These are phyloP conservation scores for Lagenidium giganteum DNA, from an alignment of 352 stramenopile species.

Conservation along the genomic window DNA sequence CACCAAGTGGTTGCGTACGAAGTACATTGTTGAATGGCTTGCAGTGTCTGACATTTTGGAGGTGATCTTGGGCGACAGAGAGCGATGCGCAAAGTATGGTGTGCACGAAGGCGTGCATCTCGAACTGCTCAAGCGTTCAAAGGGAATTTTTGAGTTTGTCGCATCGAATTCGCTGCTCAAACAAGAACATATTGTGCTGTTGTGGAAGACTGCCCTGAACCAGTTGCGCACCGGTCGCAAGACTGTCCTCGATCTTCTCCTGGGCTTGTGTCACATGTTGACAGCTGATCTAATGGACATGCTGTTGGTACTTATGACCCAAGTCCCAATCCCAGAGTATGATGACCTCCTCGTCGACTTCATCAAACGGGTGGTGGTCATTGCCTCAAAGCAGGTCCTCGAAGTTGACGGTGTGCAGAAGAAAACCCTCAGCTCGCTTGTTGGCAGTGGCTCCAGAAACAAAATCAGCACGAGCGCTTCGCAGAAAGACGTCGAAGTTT, in stretches of 20 bases:
- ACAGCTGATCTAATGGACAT: slow-evolving; percentile 73
- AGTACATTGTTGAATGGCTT: slow-evolving; percentile 80
- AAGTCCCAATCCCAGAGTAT: slow-evolving; percentile 67
- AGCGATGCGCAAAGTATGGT: slow-evolving; percentile 57
- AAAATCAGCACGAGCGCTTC: slow-evolving; percentile 31
- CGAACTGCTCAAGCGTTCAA: slow-evolving; percentile 77
- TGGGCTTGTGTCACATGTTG: slow-evolving; percentile 57
- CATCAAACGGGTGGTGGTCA: slow-evolving; percentile 69
- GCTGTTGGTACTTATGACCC: slow-evolving; percentile 62
- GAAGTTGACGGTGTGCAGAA: slow-evolving; percentile 69
- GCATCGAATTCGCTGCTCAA: slow-evolving; percentile 47
- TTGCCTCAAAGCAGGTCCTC: slow-evolving; percentile 64
- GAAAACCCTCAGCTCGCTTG: slow-evolving; percentile 66
- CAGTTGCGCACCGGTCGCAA: slow-evolving; percentile 69
- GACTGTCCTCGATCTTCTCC: slow-evolving; percentile 67
- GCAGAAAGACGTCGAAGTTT: slow-evolving; percentile 67
- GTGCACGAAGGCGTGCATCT: slow-evolving; percentile 76
- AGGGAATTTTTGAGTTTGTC: slow-evolving; percentile 65
- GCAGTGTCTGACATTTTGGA: slow-evolving; percentile 71
- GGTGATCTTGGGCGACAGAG: slow-evolving; percentile 71
- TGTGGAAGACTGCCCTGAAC: slow-evolving; percentile 71
- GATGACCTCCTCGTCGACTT: slow-evolving; percentile 77
- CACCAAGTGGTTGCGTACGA: slow-evolving; percentile 68
- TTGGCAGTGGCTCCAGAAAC: slow-evolving; percentile 40
- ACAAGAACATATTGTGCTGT: slow-evolving; percentile 58